Conservation (phyloP, 805 yeast genomes). For the Ogataea nitratoaversa region DNA sequence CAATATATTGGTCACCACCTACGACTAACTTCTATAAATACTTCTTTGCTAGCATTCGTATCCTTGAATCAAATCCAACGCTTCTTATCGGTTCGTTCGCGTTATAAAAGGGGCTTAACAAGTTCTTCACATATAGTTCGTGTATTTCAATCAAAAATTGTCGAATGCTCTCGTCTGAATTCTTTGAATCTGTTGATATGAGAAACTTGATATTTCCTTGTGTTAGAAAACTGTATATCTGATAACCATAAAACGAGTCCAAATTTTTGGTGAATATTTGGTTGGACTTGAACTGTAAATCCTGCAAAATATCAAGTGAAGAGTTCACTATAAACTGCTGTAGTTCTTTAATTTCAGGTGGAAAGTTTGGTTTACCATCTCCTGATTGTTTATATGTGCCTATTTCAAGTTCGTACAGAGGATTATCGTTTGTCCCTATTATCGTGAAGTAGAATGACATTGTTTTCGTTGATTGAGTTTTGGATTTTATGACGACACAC, state of each 20-base stretch:
- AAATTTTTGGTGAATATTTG: slow-evolving; percentile 68
- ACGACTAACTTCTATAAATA: slow-evolving; percentile 48
- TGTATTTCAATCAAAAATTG: slow-evolving; percentile 83
- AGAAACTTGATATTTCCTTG: slow-evolving; percentile 83
- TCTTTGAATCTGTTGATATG: slow-evolving; percentile 57
- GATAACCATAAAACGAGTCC: slow-evolving; percentile 80
- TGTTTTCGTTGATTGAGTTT: too few species aligned
- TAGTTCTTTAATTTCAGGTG: slow-evolving; percentile 68
- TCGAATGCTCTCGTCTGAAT: slow-evolving; percentile 66
- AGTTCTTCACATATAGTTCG: slow-evolving; percentile 81
- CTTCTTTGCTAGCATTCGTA: slow-evolving; percentile 68
- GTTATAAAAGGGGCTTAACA: slow-evolving; percentile 82
- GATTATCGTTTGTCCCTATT: slow-evolving; percentile 81
- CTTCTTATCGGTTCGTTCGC: slow-evolving; percentile 71
- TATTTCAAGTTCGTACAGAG: slow-evolving; percentile 83
- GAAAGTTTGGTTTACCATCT: slow-evolving; percentile 60
- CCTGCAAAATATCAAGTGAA: slow-evolving; percentile 87
- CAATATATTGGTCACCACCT: background rate
- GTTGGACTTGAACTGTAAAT: slow-evolving; percentile 73
- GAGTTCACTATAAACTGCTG: slow-evolving; percentile 88
- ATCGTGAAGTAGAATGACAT: slow-evolving; percentile 89
- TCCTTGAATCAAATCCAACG: slow-evolving; percentile 69
- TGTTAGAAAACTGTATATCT: slow-evolving; percentile 80
- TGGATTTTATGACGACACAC: too few species aligned
- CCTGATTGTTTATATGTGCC: slow-evolving; percentile 67